A percentile compares a stretch with the other conserved stretches of the same genome.
These are phyloP conservation scores for Calophaca sinica DNA, from an alignment of 306 rosid species.

Conservation along the genomic window DNA sequence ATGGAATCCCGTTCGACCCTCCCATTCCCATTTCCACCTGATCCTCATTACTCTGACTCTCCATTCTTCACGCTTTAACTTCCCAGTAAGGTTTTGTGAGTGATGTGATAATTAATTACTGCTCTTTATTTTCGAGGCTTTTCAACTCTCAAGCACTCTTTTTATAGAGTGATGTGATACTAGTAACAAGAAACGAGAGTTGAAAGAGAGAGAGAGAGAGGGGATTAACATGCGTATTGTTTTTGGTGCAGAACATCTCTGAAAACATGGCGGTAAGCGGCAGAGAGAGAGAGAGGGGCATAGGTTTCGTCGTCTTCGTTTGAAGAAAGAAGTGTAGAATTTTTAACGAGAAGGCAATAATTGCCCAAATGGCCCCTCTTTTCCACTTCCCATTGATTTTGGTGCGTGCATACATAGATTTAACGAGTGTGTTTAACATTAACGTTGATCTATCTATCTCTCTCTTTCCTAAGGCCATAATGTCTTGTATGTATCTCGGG, in stretches of 20 bases:
- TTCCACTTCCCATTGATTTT: slow-evolving; percentile 33
- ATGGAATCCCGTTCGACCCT: slow-evolving; percentile 4
- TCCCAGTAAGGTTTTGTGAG: not conserved
- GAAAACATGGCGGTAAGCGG: slow-evolving; percentile 87
- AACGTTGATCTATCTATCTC: slow-evolving; percentile 19
- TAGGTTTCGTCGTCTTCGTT: slow-evolving; percentile 50
- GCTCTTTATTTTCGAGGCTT: not conserved
- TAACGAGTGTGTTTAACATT: slow-evolving; percentile 49
- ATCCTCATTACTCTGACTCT: slow-evolving; percentile 4
- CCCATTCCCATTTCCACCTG: slow-evolving; percentile 12
- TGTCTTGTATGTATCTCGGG: slow-evolving; percentile 61
- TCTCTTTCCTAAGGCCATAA: not conserved
- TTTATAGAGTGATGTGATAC: slow-evolving; percentile 55
- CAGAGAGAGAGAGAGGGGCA: slow-evolving; percentile 45
- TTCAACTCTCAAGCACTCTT: slow-evolving; percentile 21
- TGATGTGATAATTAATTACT: too few relatives aligned
- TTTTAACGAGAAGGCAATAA: slow-evolving; percentile 43
- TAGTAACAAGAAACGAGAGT: slow-evolving; percentile 37
- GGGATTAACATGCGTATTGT: slow-evolving; percentile 90
- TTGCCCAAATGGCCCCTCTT: slow-evolving; percentile 42
- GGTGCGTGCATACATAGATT: slow-evolving; percentile 38
- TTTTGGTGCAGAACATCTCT: slow-evolving; percentile 87
- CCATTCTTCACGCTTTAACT: not conserved
- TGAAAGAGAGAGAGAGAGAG: slow-evolving; percentile 53
- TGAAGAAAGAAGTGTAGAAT: slow-evolving; percentile 40